phyloP scores from a whole-genome alignment of 257 asterid species.

The Ilex aquifolium region DNA sequence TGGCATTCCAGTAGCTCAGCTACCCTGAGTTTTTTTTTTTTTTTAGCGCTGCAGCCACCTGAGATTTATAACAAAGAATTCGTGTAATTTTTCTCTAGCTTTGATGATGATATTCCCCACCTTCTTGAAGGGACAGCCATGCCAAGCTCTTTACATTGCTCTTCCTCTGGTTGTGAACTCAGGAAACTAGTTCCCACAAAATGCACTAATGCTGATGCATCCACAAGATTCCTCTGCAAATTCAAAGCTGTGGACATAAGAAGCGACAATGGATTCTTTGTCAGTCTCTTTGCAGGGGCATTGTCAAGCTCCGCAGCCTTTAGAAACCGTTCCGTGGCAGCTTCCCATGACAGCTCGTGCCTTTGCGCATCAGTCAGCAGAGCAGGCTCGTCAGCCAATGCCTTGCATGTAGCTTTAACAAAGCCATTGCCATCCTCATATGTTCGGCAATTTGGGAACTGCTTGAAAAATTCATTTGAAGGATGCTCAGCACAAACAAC shows the following conservation, averaged over 20 bases:
- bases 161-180: slow-evolving; percentile 68
- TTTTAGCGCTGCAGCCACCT: too few species aligned
- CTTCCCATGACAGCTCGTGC: slow-evolving; percentile 95
- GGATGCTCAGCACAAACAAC: slow-evolving; percentile 93
- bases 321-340: slow-evolving; percentile 87
- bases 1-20: too few species aligned
- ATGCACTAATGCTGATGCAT: slow-evolving; percentile 76
- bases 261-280: slow-evolving; percentile 41
- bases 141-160: slow-evolving; percentile 66
- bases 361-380: slow-evolving; percentile 60
- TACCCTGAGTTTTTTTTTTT: too few species aligned
- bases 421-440: slow-evolving; percentile 63
- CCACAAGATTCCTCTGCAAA: slow-evolving; percentile 60
- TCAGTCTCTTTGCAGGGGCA: slow-evolving; percentile 31
- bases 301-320: slow-evolving; percentile 55
- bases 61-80: too few species aligned
- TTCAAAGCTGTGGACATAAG: slow-evolving; percentile 60
- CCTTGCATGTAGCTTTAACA: slow-evolving; percentile 60
- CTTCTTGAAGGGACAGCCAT: slow-evolving; percentile 39
- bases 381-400: slow-evolving; percentile 71
- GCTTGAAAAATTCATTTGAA: slow-evolving; percentile 94
- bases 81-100: too few species aligned
- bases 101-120: not conserved
- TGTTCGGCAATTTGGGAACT: slow-evolving; percentile 88
- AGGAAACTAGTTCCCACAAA: slow-evolving; percentile 64